These are phyloP conservation scores for Cutaneotrichosporon sp. DNA, from an alignment of 1,284 basidiomycete genomes.

Conservation along the genomic window DNA sequence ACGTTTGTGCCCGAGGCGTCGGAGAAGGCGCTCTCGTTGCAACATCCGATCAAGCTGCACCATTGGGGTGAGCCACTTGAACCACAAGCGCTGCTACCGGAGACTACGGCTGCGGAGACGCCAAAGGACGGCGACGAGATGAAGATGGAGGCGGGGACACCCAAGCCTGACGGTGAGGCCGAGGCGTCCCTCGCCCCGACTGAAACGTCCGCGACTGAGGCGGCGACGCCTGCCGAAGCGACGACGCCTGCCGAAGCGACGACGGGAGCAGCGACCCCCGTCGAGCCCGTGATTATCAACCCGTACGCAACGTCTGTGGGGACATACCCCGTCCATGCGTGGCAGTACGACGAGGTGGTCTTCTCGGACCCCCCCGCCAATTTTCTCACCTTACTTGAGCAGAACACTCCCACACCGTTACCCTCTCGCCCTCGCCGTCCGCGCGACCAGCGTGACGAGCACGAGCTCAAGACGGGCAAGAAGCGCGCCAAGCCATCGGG, in stretches of 20 bases:
- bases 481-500: constrained; percentile 24
- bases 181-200: constrained; percentile 8
- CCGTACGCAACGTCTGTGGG: constrained; percentile 18
- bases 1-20: constrained; percentile 87
- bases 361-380: constrained; percentile 90
- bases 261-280: constrained; percentile 5
- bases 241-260: constrained; percentile 10
- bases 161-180: constrained; percentile 5
- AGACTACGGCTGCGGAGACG: constrained; percentile 12
- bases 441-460: constrained; percentile 40
- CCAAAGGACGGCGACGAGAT: constrained; percentile 17
- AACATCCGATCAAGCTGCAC: constrained; percentile 94
- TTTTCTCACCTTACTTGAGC: constrained; percentile 79
- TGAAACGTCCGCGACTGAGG: constrained; percentile 19
- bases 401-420: constrained; percentile 78
- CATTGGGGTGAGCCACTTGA: constrained; percentile 67
- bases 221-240: constrained; percentile 11
- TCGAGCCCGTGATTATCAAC: constrained; percentile 4
- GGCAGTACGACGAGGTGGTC: constrained; percentile 99
- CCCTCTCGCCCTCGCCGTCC: constrained; percentile 61
- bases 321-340: constrained; percentile 73
- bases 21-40: constrained; percentile 83
- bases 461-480: constrained; percentile 39
- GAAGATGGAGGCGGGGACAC: constrained; percentile 18
- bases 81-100: constrained; percentile 54